Evolutionary conservation across 306 rosid genomes (phyloP), one percentile per base, ranked within the genome.

Genomic region (Prosopis cineraria): DNA sequence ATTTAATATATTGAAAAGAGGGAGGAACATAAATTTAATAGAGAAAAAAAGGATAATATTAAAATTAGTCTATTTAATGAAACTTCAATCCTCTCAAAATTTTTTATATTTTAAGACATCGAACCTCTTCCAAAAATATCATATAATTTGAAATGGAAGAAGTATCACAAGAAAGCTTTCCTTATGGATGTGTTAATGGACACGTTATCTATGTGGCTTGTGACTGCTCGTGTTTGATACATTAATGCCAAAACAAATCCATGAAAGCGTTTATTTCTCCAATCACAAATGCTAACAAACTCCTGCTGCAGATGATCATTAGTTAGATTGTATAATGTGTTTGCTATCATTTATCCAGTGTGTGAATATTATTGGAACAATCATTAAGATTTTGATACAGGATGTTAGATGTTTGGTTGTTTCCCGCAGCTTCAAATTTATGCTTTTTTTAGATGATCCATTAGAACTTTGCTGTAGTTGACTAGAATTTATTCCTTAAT

Each of bases 401-500:
- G 34, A 13, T 34, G 20, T 52, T 29, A 22, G 52, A 59, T 29
- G 33, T 43, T 43, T 73, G 3, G 16, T 75, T 47, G 48, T 33
- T 48, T 64, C 63, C 34, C 34, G 70, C 65, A 4, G 76, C 60
- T 73, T 68, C 16, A n/a, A 43, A 33, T 33, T 30, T 50, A 20
- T 58, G 34, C 58, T 41, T 20, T 45, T 45, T 75, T 55, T 60
- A 47, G 43, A 52, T 70, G 44, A 22, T 48, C 39, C 33, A 67
- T 67, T 59, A 34, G 11, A 72, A 31, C 48, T 31, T 50, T 68
- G 37, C 30, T 74, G 27, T 55, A 0, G 31, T n/a, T 72, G 24
- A 79, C 67, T 74, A 44, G 17, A 22, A 56, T 10, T 70, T 50
- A 53, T 30, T 79, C 44, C 58, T n/a, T 75, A 22, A 50, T 73